Base-by-base conservation (phyloP, 768 basidiomycete species). In the Boletus vermiculosoides region DNA sequence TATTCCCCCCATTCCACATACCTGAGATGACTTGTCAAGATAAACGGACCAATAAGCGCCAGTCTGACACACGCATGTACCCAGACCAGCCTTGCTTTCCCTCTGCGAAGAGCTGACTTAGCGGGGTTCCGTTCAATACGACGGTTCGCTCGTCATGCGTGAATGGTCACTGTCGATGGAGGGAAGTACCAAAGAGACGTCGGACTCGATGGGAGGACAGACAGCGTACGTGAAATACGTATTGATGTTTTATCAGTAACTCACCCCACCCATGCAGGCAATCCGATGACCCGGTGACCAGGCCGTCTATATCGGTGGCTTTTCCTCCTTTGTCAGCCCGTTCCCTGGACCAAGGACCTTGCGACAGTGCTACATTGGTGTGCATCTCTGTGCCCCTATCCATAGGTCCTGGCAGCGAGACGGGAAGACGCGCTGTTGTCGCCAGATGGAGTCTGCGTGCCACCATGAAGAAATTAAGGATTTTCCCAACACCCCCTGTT, bases 1-100 rank as follows among this genome's bases (percentile, higher is more conserved):
- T 39, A 54, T 6, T 50, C 57, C 20, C 57, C 61, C 61, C 61
- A 62, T 52, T 61, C 60, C 4, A 61, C 59, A 10, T 61, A 61
- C 28, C 59, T 60, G n/a, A 9, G n/a, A 40, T 13, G 23, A 23
- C n/a, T 15, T n/a, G 36, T 40, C 37, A 46, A 6, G 1, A 8
- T 18, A 20, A 20, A 10, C 9, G 15, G 31, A 37, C 9, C 23
- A 3, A 28, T 18, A 6, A 5, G 18, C 9, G 36, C 1, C 10
- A 2, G 20, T 18, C 18, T 1, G 2, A n/a, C 18, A 8, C 8
- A 16, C 9, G 2, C n/a, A 53, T 59, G 15, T 34, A 62, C 61
- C 61, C 61, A n/a, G 51, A 36, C 61, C 61, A 62, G 7, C 60
- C 61, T n/a, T 28, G 28, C 49, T 49, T 52, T 48, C 62, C 60